Percentiles rank a stretch among this genome's conserved stretches.
Conservation (phyloP, 1,139 yeast genomes). For the Kluyveromyces marxianus region DNA sequence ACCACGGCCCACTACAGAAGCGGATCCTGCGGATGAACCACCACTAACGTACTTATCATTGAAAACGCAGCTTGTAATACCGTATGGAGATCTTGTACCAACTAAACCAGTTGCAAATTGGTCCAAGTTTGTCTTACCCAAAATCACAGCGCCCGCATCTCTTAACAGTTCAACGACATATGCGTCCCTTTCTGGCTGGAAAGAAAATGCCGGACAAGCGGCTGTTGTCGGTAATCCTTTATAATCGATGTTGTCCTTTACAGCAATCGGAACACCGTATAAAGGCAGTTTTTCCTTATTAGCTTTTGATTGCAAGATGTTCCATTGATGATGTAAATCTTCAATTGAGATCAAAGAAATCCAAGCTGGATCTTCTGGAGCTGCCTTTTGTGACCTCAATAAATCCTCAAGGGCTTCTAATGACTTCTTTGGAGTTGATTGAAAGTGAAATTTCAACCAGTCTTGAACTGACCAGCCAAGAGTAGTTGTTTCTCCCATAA, state of each 20-base stretch:
- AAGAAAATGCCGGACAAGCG: slow-evolving; percentile 82
- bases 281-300: slow-evolving; percentile 38
- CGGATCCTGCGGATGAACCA: slow-evolving; percentile 95
- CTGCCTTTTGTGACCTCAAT: slow-evolving; percentile 39
- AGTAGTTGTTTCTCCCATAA: slow-evolving; percentile 8
- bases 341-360: slow-evolving; percentile 62
- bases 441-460: slow-evolving; percentile 64
- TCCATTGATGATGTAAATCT: slow-evolving; percentile 69
- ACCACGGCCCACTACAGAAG: slow-evolving; percentile 82
- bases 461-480: slow-evolving; percentile 58
- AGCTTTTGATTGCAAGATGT: slow-evolving; percentile 54
- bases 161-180: slow-evolving; percentile 63
- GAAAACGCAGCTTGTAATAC: slow-evolving; percentile 75
- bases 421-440: slow-evolving; percentile 58
- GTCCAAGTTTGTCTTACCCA: slow-evolving; percentile 90
- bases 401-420: slow-evolving; percentile 42
- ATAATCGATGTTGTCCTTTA: slow-evolving; percentile 91
- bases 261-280: slow-evolving; percentile 91
- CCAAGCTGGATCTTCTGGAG: slow-evolving; percentile 79
- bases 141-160: slow-evolving; percentile 79
- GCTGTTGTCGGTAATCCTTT: slow-evolving; percentile 81
- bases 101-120: slow-evolving; percentile 97
- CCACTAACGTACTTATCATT: slow-evolving; percentile 75
- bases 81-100: slow-evolving; percentile 92
- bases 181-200: slow-evolving; percentile 62